Base-by-base conservation (phyloP, 345 rosid species). In the Fremontodendron californicum region DNA sequence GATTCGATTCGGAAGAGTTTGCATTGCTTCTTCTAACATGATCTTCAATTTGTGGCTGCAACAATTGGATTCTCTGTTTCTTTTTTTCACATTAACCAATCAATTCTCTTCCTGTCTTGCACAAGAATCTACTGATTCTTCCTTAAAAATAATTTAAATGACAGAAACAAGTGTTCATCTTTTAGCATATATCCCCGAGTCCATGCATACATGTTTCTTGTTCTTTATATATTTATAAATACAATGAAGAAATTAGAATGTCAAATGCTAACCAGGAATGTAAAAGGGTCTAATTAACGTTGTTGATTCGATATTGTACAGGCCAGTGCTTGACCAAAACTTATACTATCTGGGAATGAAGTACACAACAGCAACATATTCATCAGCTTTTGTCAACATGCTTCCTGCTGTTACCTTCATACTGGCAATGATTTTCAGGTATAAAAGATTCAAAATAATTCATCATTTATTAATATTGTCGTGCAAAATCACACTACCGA, bases 391-490 rank as follows among this genome's bases (percentile, higher is more conserved):
- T 15, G 78, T 83, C 76, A 95, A 93, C 78, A 76, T 88, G 83
- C 95, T 95, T 75, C 98, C 99, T 0, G 98, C 99, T 49, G 33
- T 93, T 46, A 93, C 99, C 69, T 93, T 95, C 81, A 80, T 92
- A 40, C 37, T 95, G 92, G 98, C 99, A 11, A 77, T 95, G 77
- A 85, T 91, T 79, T 93, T 93, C 96, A 87, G 97, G 97, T 92
- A 45, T 48, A 8, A 21, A 3, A n/a, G 6, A 12, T 42, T 40
- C 23, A 37, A 3, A 79, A 29, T 46, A 46, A 5, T 35, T 46
- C 78, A 62, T 45, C 42, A 31, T 33, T 33, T 16, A 33, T 71
- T 0, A 18, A n/a, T 51, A 3, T 19, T 27, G 9, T 35, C 2
- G 31, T 19, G 25, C 64, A 8, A 31, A 65, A 62, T 52, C 71